phyloP scores from a whole-genome alignment of 2,329 filamentous ascomycete species.

The Graphilbum sp. region DNA sequence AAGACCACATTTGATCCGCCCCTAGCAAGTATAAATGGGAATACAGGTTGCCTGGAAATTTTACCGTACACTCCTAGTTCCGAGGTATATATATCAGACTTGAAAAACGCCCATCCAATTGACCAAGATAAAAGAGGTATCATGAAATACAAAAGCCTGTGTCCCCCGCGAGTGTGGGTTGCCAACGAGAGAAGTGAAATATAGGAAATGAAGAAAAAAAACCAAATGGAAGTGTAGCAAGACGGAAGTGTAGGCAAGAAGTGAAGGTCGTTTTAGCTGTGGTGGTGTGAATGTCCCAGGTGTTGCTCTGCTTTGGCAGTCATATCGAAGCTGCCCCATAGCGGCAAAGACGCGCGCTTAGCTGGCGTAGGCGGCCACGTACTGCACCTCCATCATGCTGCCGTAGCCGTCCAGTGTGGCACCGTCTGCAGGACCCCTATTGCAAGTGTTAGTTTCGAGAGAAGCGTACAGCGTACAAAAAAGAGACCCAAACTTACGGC shows the following conservation, averaged over 20 bases:
- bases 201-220: not conserved
- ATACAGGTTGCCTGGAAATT: too few relatives aligned
- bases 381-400: conserved; percentile 15
- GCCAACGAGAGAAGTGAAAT: not conserved
- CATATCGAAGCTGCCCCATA: too few relatives aligned
- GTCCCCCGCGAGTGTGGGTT: not conserved
- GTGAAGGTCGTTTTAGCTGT: too few relatives aligned
- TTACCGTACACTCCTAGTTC: too few relatives aligned
- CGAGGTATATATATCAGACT: too few relatives aligned
- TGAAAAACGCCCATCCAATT: too few relatives aligned
- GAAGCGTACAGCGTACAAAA: too few relatives aligned
- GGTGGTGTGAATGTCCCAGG: too few relatives aligned
- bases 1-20: too few relatives aligned
- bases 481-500: conserved; percentile 19
- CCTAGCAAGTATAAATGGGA: too few relatives aligned
- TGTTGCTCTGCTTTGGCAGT: too few relatives aligned
- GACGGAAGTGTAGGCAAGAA: not conserved
- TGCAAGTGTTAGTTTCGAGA: conserved; percentile 2
- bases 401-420: conserved; percentile 11
- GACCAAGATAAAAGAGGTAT: conserved; percentile 2
- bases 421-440: conserved; percentile 26
- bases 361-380: conserved; percentile 13
- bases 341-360: too few relatives aligned
- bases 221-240: not conserved
- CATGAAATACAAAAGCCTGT: not conserved